Evolutionary conservation across 805 yeast genomes (phyloP), one percentile per base, ranked within the genome.

Genomic region (Metschnikowia sp.): DNA sequence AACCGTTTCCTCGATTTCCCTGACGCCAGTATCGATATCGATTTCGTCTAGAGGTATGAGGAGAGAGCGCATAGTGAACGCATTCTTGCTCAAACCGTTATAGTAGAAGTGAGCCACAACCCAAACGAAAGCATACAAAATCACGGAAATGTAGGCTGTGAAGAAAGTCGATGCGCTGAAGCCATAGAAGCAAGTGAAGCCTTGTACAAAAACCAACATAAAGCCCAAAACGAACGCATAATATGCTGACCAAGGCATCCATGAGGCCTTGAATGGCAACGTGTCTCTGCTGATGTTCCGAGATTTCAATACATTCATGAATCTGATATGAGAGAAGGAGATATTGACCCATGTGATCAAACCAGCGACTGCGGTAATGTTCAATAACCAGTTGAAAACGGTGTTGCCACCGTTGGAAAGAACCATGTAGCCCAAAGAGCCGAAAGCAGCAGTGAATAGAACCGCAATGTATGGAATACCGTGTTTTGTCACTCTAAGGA

Each of bases 291-390:
- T 71, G 47, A 86, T 82, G 42, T 83, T 82, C 63, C 89, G 79
- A 19, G 70, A 62, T 56, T 76, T 78, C 57, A 88, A 68, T 32
- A 84, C 83, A 36, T 71, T 64, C 83, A 85, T 85, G 67, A 85
- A 86, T 62, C 91, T 73, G 48, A 86, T 66, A 65, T 84, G 91
- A 3, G 86, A 72, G 39, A 77, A 64, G 29, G 83, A 74, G 51
- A 85, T 84, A 62, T 81, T 77, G 41, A 81, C 76, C 91, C 91
- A 84, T 13, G 87, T 76, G 55, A 84, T 82, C 54, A 85, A 74
- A 49, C 91, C 91, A 10, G 90, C 83, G 41, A 84, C 84, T 29
- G 87, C 86, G n/a, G 88, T 78, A 56, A 86, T 84, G 63, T 84
- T 84, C 55, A 84, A 68, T 49, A 86, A 72, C 91, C 91, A 86